Base-by-base conservation (phyloP, 306 rosid species). In the Echinosophora koreensis region DNA sequence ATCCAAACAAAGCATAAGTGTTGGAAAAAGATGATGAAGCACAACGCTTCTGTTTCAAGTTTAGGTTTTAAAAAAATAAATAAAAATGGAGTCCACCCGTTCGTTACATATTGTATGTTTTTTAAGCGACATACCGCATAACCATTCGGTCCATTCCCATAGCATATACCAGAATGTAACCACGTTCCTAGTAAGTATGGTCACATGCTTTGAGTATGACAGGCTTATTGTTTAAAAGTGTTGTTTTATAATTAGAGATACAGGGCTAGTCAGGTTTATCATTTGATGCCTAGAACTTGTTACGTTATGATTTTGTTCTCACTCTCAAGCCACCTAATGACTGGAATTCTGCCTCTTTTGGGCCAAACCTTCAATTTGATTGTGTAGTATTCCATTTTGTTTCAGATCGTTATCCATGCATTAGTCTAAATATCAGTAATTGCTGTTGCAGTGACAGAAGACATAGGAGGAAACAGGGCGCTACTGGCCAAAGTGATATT, bases 401-500 rank as follows among this genome's bases (percentile, higher is more conserved):
- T 55, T 69, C 52, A 65, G 34, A 65, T 52, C 77, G 46, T 60
- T 34, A 52, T 63, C 27, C 79, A 35, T 57, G 14, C 69, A 46
- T 66, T 51, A 50, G 46, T 72, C 68, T 69, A 76, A 61, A 34
- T 80, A 62, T 78, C 67, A 47, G 22, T 64, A 38, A 56, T 74
- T 80, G 15, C 32, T 34, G 18, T 71, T 61, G 69, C 78, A 83
- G 88, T 85, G 96, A 82, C 78, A 86, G 90, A 46, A 90, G 85
- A 82, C 83, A 79, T 66, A 84, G 83, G 87, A 90, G 88, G 86
- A 88, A 74, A 47, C 92, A 81, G 60, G 89, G 70, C 37, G 35
- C 80, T 44, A 88, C 85, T 79, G 81, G 86, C 61, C 88, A 77
- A 73, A 86, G 82, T 81, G 97, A 88, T 81, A 74, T 81, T 76